Evolutionary conservation across 1,139 yeast genomes (phyloP).

Genomic region (Kazachstania sp.): DNA sequence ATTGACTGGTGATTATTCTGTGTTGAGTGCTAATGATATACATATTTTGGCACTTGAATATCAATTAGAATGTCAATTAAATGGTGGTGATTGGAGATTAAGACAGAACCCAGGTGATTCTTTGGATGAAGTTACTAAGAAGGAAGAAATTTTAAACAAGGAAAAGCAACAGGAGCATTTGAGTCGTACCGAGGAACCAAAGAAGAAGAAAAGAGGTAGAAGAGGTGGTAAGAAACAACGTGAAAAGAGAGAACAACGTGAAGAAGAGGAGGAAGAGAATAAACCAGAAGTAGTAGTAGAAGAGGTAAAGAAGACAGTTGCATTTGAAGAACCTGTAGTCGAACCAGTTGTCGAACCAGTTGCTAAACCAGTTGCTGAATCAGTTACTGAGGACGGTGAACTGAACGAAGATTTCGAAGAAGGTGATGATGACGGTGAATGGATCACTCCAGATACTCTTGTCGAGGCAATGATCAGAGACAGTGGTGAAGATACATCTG

Average conservation of each 20-base stretch:
- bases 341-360: not conserved
- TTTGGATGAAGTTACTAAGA: constrained; percentile 11
- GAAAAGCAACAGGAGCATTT: too few relatives aligned
- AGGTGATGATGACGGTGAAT: constrained; percentile 78
- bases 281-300: not conserved
- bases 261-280: constrained; percentile 12
- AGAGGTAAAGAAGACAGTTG: constrained; percentile 3
- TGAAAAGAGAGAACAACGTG: constrained; percentile 41
- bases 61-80: constrained; percentile 68
- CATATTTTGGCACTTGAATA: constrained; percentile 87
- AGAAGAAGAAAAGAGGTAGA: constrained; percentile 42
- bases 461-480: constrained; percentile 61
- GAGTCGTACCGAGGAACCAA: constrained; percentile 6
- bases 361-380: constrained; percentile 1
- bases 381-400: constrained; percentile 19
- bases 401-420: constrained; percentile 34
- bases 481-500: constrained; percentile 41
- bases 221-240: constrained; percentile 60
- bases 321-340: not conserved
- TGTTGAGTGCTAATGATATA: constrained; percentile 81
- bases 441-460: constrained; percentile 90
- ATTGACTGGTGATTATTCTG: constrained; percentile 84
- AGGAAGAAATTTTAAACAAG: constrained; percentile 9
- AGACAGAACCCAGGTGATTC: constrained; percentile 67
- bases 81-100: constrained; percentile 59